Conservation (phyloP, 306 rosid species). For the Cucurbita pepo region DNA sequence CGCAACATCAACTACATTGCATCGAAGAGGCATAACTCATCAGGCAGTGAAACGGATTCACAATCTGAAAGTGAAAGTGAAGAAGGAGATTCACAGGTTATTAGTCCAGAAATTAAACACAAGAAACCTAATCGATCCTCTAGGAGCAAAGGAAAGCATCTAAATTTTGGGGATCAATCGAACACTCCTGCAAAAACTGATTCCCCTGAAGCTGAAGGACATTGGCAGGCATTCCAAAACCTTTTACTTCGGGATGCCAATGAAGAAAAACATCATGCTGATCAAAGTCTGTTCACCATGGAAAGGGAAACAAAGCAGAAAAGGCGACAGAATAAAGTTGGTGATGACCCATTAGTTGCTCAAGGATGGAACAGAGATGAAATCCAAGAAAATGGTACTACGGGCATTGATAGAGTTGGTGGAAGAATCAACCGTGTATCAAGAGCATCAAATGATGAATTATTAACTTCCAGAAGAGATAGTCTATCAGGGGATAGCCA, state of each 20-base stretch:
- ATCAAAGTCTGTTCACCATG: conserved; percentile 42
- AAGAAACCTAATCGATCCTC: conserved; percentile 30
- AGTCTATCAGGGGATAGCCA: conserved; percentile 23
- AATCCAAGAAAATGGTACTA: conserved; percentile 28
- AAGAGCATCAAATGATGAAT: conserved; percentile 37
- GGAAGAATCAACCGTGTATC: conserved; percentile 26
- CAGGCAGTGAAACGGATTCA: conserved; percentile 53
- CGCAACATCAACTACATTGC: conserved; percentile 85
- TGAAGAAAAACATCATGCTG: conserved; percentile 47
- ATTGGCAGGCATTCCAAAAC: conserved; percentile 87
- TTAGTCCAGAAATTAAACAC: conserved; percentile 8
- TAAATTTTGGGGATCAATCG: conserved; percentile 29
- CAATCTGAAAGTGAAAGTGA: conserved; percentile 40
- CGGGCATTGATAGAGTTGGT: conserved; percentile 38
- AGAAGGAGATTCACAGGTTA: conserved; percentile 25
- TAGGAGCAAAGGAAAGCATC: conserved; percentile 29
- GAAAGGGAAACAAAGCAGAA: conserved; percentile 29
- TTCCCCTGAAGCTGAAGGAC: conserved; percentile 46
- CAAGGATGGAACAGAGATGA: conserved; percentile 31
- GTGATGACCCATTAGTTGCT: conserved; percentile 55
- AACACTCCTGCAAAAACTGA: conserved; percentile 31
- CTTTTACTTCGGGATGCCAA: conserved; percentile 81
- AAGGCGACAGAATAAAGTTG: conserved; percentile 28
- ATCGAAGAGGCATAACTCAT: conserved; percentile 42
- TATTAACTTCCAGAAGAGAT: conserved; percentile 30